These are phyloP conservation scores for Eimeria necatrix DNA, from an alignment of 169 alveolate species.

Conservation along the genomic window DNA sequence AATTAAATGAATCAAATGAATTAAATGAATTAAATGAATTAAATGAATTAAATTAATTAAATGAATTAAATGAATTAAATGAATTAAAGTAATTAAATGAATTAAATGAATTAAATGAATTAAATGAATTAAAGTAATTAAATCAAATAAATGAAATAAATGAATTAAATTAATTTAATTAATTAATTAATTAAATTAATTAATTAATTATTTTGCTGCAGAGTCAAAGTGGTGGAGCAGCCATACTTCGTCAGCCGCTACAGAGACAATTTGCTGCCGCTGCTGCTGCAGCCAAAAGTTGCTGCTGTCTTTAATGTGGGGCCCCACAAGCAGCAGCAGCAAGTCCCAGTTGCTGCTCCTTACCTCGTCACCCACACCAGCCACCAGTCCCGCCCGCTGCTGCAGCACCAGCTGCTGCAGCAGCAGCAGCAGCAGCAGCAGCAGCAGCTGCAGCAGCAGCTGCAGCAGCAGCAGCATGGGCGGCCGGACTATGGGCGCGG, in stretches of 20 bases:
- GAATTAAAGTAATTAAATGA: no score
- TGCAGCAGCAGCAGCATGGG: not conserved
- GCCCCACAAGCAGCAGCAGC: constrained; percentile 35
- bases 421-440: not conserved
- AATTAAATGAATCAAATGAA: no score
- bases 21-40: no score
- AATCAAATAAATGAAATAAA: no score
- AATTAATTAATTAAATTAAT: no score
- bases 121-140: no score
- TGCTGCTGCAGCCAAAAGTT: constrained; percentile 8
- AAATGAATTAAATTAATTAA: no score
- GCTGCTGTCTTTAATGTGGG: constrained; percentile 34
- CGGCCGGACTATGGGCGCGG: no score
- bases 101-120: no score
- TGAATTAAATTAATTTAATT: no score
- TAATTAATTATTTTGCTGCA: not conserved
- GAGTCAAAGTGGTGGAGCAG: constrained; percentile 42
- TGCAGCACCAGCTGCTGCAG: not conserved
- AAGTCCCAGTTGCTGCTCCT: constrained; percentile 39
- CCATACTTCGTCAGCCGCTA: constrained; percentile 53
- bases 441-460: not conserved
- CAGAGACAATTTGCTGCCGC: constrained; percentile 20
- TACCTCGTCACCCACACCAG: constrained; percentile 23
- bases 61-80: no score
- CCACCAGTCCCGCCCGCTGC: not conserved